phyloP scores from a whole-genome alignment of 306 rosid genomes.

The Cicer judaicum region DNA sequence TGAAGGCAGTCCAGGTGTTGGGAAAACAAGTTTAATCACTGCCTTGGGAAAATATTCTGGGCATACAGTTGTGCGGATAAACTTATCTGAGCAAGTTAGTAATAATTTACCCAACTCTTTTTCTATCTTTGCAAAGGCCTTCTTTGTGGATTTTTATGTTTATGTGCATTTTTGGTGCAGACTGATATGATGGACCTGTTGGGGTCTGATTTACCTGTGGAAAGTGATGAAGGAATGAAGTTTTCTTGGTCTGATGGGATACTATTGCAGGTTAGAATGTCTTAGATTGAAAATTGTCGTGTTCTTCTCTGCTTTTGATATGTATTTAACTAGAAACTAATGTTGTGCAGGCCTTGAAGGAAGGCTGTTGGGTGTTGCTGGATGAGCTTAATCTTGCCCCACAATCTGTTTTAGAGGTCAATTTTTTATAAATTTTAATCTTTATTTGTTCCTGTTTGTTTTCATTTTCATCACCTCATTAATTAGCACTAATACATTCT shows the following conservation, averaged over 20 bases:
- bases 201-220: constrained; percentile 94
- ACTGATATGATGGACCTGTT: constrained; percentile 97
- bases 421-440: constrained; percentile 25
- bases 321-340: constrained; percentile 33
- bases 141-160: neutral
- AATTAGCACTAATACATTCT: neutral
- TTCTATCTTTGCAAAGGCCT: constrained; percentile 7
- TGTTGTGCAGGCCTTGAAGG: constrained; percentile 80
- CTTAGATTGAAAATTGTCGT: constrained; percentile 22
- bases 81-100: constrained; percentile 92
- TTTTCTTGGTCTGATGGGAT: constrained; percentile 98
- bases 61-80: constrained; percentile 85
- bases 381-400: constrained; percentile 99
- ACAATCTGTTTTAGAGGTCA: constrained; percentile 90
- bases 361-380: constrained; percentile 96
- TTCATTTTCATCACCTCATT: neutral
- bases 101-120: constrained; percentile 3
- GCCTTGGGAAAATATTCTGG: constrained; percentile 84
- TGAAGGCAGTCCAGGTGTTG: constrained; percentile 99
- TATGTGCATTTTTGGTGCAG: constrained; percentile 54
- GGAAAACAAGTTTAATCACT: constrained; percentile 91
- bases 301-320: constrained; percentile 31
- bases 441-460: neutral
- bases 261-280: constrained; percentile 75
- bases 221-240: constrained; percentile 82